Conservation (phyloP, 2,329 filamentous ascomycete genomes). For the Tolypocladium nubicola region DNA sequence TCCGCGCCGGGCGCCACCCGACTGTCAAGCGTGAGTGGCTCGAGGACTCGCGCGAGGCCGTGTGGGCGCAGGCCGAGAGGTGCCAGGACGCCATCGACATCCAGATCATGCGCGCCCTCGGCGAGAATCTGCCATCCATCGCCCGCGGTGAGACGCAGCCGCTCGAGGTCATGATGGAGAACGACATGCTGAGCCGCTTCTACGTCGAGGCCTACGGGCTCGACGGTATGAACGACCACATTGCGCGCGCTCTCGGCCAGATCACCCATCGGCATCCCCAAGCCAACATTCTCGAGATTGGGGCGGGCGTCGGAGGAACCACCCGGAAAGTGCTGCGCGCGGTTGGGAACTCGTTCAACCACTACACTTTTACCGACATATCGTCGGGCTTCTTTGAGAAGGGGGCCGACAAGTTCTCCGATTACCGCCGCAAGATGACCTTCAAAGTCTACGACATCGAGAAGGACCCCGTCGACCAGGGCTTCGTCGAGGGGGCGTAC, state of each 20-base stretch:
- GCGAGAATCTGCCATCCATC: slow-evolving; percentile 10
- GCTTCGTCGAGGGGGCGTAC: not conserved
- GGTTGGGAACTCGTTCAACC: not conserved
- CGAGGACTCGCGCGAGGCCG: not conserved
- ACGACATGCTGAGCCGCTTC: slow-evolving; percentile 15
- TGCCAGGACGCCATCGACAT: not conserved
- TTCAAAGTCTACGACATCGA: not conserved
- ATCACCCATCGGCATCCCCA: not conserved
- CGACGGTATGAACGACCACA: not conserved
- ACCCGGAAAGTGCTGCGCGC: not conserved
- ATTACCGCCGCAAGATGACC: not conserved
- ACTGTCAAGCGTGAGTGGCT: not conserved
- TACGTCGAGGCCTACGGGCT: slow-evolving; percentile 4
- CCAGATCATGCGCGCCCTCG: not conserved
- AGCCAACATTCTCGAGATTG: not conserved
- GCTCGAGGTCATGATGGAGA: slow-evolving; percentile 23
- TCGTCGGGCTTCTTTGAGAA: not conserved
- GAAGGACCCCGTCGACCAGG: not conserved
- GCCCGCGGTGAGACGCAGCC: slow-evolving; percentile 21
- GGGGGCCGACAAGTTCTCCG: not conserved
- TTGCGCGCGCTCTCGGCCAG: not conserved
- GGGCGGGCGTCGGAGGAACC: not conserved
- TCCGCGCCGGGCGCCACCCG: not conserved
- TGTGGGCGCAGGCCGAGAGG: not conserved
- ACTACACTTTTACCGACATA: not conserved